Evolutionary conservation across 352 stramenopile genomes (phyloP).

Genomic region (Globisporangium radiosum): DNA sequence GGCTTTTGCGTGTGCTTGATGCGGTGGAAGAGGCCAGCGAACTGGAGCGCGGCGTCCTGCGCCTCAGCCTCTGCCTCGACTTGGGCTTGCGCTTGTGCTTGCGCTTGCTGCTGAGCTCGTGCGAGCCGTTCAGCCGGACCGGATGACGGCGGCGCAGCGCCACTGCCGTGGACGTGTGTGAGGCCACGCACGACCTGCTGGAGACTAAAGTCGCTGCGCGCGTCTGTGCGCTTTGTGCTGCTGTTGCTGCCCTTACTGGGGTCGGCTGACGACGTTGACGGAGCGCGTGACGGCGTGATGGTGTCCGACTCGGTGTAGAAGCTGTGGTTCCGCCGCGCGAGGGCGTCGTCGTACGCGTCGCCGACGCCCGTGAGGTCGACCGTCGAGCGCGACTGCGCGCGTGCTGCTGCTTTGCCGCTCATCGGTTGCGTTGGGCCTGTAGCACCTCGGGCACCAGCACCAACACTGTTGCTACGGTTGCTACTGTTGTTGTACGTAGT

Average conservation of each 20-base stretch:
- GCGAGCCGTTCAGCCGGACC: not conserved
- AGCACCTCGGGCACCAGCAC: too few species aligned
- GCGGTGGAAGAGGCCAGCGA: slow-evolving; percentile 66
- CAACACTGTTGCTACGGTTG: too few species aligned
- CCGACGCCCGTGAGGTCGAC: slow-evolving; percentile 43
- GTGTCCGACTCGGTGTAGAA: slow-evolving; percentile 75
- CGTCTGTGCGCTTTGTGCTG: not conserved
- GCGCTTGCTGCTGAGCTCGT: not conserved
- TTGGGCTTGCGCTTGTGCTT: slow-evolving; percentile 4
- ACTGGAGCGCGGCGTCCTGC: slow-evolving; percentile 38
- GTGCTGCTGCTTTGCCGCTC: slow-evolving; percentile 53
- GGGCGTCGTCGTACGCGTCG: slow-evolving; percentile 24
- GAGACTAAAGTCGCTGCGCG: slow-evolving; percentile 39
- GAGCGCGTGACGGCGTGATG: slow-evolving; percentile 13
- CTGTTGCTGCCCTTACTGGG: slow-evolving; percentile 20
- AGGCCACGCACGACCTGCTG: slow-evolving; percentile 60
- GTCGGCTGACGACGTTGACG: slow-evolving; percentile 16
- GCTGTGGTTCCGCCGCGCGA: slow-evolving; percentile 54
- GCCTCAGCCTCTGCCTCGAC: slow-evolving; percentile 40
- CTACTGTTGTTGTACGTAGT: not conserved
- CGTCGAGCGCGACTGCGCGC: slow-evolving; percentile 30
- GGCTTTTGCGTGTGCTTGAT: slow-evolving; percentile 81
- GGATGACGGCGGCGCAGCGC: not conserved
- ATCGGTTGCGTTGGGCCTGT: slow-evolving; percentile 23
- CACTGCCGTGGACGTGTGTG: slow-evolving; percentile 32